phyloP scores from a whole-genome alignment of 2,329 filamentous ascomycete species.

The Ascochyta clinopodiicola region DNA sequence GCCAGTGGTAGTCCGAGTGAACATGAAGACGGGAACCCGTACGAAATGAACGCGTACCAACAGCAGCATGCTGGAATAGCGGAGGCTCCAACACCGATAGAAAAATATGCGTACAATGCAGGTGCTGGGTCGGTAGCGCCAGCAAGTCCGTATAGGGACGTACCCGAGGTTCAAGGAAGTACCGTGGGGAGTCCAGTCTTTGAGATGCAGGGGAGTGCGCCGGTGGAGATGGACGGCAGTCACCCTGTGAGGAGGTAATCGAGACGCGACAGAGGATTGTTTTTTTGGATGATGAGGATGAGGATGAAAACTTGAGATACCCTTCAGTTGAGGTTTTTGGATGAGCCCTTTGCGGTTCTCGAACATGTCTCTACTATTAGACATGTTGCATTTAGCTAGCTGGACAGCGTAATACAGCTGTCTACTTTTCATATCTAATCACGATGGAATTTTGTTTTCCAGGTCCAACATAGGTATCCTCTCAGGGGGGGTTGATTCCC shows the following conservation, averaged over 20 bases:
- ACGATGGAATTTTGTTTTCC: too few species aligned
- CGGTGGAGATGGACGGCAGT: conserved; percentile 17
- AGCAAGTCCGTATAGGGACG: conserved; percentile 2
- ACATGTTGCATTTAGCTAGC: too few species aligned
- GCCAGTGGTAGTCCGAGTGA: conserved; percentile 3
- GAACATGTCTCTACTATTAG: too few species aligned
- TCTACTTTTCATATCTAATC: too few species aligned
- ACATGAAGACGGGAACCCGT: conserved; percentile 17
- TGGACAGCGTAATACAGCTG: too few species aligned
- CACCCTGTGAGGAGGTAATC: neutral
- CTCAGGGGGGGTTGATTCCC: too few species aligned
- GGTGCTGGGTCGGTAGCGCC: neutral
- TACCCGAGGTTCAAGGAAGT: conserved; percentile 6
- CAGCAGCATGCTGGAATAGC: conserved; percentile 7
- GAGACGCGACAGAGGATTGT: neutral
- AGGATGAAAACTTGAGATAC: neutral
- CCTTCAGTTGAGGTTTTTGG: neutral
- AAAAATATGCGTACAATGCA: conserved; percentile 18
- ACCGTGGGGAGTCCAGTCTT: neutral
- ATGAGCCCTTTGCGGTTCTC: too few species aligned
- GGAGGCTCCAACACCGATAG: conserved; percentile 1
- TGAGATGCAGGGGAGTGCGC: conserved; percentile 12
- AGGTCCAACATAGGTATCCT: too few species aligned
- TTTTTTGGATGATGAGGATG: neutral
- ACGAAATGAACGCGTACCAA: conserved; percentile 11